phyloP scores from a whole-genome alignment of 768 basidiomycete genomes.

The Lentinula edodes region DNA sequence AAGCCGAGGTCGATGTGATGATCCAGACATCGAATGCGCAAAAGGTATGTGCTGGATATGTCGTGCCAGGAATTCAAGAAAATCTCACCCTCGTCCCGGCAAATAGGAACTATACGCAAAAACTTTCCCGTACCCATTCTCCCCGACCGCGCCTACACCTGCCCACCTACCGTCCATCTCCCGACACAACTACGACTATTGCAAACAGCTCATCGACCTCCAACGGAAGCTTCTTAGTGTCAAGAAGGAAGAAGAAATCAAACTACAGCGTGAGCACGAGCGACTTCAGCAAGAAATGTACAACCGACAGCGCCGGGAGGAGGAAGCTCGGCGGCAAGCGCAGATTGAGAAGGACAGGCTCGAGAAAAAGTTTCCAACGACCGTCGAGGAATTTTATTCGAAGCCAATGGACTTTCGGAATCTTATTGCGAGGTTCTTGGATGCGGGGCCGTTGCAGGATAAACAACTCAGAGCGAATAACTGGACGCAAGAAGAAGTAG shows the following conservation, averaged over 20 bases:
- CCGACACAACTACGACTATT: not conserved
- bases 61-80: too few relatives aligned
- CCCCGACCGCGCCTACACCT: not conserved
- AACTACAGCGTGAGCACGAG: not conserved
- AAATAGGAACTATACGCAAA: not conserved
- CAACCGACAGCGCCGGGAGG: not conserved
- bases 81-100: not conserved
- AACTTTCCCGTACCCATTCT: constrained; percentile 2
- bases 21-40: not conserved
- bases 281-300: not conserved
- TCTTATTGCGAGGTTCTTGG: not conserved
- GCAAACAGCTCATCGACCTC: not conserved
- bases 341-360: not conserved
- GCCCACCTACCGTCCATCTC: not conserved
- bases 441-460: constrained; percentile 1
- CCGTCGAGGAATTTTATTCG: not conserved
- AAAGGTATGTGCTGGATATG: not conserved
- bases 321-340: not conserved
- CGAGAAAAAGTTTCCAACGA: not conserved
- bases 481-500: not conserved
- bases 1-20: not conserved
- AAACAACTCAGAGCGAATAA: not conserved
- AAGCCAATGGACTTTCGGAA: constrained; percentile 1
- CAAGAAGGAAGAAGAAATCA: not conserved
- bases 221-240: not conserved